phyloP scores from a whole-genome alignment of 2,329 filamentous ascomycete genomes.

The Aspergillus ibericus region DNA sequence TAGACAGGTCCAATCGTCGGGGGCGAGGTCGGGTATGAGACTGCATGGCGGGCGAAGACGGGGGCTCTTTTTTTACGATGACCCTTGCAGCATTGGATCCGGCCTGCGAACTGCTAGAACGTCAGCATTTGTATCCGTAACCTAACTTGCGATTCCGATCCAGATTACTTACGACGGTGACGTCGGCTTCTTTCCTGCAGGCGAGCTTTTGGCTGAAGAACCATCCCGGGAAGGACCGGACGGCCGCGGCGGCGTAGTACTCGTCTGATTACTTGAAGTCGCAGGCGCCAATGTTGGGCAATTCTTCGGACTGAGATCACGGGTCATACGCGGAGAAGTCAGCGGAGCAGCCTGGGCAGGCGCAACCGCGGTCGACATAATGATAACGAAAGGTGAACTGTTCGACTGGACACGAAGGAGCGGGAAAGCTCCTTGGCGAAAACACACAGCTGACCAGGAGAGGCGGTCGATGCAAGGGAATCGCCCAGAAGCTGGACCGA shows the following conservation, averaged over 20 bases:
- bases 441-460: neutral
- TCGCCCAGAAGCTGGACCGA: conserved; percentile 1
- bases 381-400: conserved; percentile 6
- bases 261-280: conserved; percentile 32
- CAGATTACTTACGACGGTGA: conserved; percentile 50
- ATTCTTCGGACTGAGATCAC: conserved; percentile 46
- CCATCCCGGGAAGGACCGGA: conserved; percentile 36
- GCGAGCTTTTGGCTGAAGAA: conserved; percentile 32
- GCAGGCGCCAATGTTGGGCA: conserved; percentile 45
- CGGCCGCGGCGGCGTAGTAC: conserved; percentile 35
- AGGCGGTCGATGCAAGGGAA: conserved; percentile 4
- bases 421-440: conserved; percentile 3
- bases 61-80: conserved; percentile 93
- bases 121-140: conserved; percentile 15
- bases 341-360: conserved; percentile 45
- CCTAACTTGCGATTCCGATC: neutral
- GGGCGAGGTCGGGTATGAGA: conserved; percentile 57
- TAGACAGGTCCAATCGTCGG: conserved; percentile 48
- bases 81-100: conserved; percentile 70
- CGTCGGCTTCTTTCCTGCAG: conserved; percentile 39
- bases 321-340: conserved; percentile 44
- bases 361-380: conserved; percentile 52
- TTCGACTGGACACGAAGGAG: neutral
- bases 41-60: conserved; percentile 72
- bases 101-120: conserved; percentile 31